These are phyloP conservation scores for Magnolia changhungtana DNA, from an alignment of 164 flowering plant genomes.

Conservation along the genomic window DNA sequence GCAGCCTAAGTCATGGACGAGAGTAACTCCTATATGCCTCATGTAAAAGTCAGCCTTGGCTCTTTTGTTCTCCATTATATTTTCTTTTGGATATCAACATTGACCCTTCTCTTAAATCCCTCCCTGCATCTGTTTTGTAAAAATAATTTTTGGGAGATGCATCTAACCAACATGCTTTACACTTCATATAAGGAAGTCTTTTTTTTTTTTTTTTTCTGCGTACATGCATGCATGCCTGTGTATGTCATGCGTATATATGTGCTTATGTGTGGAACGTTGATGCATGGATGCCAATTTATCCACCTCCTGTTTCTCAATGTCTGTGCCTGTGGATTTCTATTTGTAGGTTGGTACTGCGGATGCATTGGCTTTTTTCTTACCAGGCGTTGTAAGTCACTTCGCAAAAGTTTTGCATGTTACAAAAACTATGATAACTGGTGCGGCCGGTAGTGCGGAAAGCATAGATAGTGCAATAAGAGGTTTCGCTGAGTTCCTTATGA, in stretches of 20 bases:
- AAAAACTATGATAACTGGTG: constrained; percentile 84
- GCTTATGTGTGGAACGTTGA: background rate
- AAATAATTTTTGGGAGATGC: background rate
- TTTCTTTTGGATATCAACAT: background rate
- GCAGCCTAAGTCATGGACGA: background rate
- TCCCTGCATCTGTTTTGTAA: background rate
- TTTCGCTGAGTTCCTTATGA: constrained; percentile 73
- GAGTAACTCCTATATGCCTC: background rate
- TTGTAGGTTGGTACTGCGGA: constrained; percentile 87
- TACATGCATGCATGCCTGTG: background rate
- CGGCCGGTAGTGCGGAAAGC: constrained; percentile 83
- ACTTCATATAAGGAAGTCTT: background rate
- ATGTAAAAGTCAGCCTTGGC: background rate
- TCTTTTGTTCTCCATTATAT: background rate
- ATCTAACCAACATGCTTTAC: background rate
- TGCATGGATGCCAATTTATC: background rate
- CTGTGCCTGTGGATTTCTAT: background rate
- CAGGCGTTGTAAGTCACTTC: constrained; percentile 90
- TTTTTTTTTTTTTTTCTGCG: background rate
- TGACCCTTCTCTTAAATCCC: background rate
- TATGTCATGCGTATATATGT: background rate
- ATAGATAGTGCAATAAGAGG: constrained; percentile 72
- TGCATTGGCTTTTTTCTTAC: constrained; percentile 89
- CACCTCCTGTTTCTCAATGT: background rate
- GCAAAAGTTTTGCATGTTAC: constrained; percentile 73